Percentiles rank a stretch among this genome's conserved stretches.
phyloP scores from a whole-genome alignment of 1,284 basidiomycete genomes.

The Cutaneotrichosporon sp. region DNA sequence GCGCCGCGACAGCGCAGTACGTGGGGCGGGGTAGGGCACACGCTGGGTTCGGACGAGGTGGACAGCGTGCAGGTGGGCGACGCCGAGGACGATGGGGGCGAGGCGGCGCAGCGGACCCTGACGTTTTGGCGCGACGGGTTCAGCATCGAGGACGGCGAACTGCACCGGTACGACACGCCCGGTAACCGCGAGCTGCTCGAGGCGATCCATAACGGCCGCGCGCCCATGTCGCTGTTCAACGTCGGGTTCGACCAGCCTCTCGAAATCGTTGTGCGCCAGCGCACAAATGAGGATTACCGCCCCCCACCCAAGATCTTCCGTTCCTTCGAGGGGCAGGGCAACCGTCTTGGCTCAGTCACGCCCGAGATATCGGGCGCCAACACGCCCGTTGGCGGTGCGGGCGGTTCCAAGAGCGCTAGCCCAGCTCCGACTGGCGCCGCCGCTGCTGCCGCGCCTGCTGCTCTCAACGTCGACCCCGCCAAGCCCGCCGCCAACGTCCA shows the following conservation, averaged over 20 bases:
- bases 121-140: slow-evolving; percentile 96
- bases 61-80: slow-evolving; percentile 57
- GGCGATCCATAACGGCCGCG: slow-evolving; percentile 75
- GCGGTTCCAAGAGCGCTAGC: slow-evolving; percentile 8
- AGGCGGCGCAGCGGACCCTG: slow-evolving; percentile 64
- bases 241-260: slow-evolving; percentile 76
- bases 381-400: neutral
- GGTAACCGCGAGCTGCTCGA: slow-evolving; percentile 66
- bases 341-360: slow-evolving; percentile 62
- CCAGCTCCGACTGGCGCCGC: slow-evolving; percentile 25
- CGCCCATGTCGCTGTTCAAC: slow-evolving; percentile 72
- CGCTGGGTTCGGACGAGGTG: slow-evolving; percentile 77
- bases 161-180: slow-evolving; percentile 81
- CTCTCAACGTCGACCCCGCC: slow-evolving; percentile 49
- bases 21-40: slow-evolving; percentile 64
- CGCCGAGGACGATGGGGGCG: slow-evolving; percentile 51
- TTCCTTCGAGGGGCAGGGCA: slow-evolving; percentile 67
- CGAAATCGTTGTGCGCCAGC: slow-evolving; percentile 73
- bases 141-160: slow-evolving; percentile 81
- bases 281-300: slow-evolving; percentile 69
- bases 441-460: slow-evolving; percentile 5
- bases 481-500: slow-evolving; percentile 85
- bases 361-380: slow-evolving; percentile 6
- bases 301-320: slow-evolving; percentile 51
- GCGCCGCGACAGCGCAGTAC: slow-evolving; percentile 51